These are phyloP conservation scores for Catharanthus roseus DNA, from an alignment of 257 asterid species.

Conservation along the genomic window DNA sequence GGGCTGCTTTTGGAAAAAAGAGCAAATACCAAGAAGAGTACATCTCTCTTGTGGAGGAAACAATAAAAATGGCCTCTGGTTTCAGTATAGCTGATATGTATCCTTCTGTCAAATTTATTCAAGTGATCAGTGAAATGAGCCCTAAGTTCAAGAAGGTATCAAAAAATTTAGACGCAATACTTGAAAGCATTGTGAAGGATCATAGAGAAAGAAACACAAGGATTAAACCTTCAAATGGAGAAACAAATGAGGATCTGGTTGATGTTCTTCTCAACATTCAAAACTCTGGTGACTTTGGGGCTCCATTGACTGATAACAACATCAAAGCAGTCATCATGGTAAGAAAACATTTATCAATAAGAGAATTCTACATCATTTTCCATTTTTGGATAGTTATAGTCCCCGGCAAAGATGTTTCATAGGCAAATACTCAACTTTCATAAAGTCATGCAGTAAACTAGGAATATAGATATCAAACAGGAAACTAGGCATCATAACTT, in stretches of 20 bases:
- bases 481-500: not conserved
- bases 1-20: slow-evolving; percentile 22
- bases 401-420: not conserved
- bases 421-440: not conserved
- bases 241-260: slow-evolving; percentile 6
- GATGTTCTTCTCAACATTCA: slow-evolving; percentile 7
- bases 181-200: slow-evolving; percentile 22
- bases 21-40: slow-evolving; percentile 12
- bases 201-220: slow-evolving; percentile 1
- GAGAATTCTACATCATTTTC: not conserved
- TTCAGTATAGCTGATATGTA: not conserved
- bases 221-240: not conserved
- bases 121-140: slow-evolving; percentile 18
- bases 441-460: not conserved
- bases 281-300: not conserved
- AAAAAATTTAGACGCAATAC: slow-evolving; percentile 12
- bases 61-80: not conserved
- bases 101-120: slow-evolving; percentile 4
- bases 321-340: slow-evolving; percentile 11
- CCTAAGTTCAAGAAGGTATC: slow-evolving; percentile 17
- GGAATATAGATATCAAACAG: too few species aligned
- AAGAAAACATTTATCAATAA: not conserved
- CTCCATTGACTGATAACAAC: not conserved
- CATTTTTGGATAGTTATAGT: not conserved
- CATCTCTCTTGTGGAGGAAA: slow-evolving; percentile 13